Evolutionary conservation across 1,284 basidiomycete species (phyloP).

Genomic region (Boletellus dicymbophilus): DNA sequence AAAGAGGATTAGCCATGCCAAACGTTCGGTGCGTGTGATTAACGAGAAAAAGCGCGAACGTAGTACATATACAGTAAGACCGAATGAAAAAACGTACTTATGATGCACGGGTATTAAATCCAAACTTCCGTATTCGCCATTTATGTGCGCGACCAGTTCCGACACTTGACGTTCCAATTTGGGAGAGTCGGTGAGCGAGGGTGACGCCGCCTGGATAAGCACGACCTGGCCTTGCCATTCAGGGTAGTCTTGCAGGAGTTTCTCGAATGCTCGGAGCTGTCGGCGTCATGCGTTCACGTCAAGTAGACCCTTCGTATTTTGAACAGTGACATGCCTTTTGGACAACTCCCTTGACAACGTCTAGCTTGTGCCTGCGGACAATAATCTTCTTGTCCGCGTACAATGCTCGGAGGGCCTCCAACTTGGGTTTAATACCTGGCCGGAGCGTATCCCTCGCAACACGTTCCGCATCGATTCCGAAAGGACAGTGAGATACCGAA

Average conservation of each 20-base stretch:
- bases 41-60: no score
- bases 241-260: conserved; percentile 91
- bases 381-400: conserved; percentile 99
- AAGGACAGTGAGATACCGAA: conserved; percentile 89
- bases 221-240: conserved; percentile 93
- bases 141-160: conserved; percentile 96
- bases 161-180: conserved; percentile 94
- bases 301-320: background rate
- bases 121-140: conserved; percentile 92
- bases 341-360: conserved; percentile 96
- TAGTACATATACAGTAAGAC: background rate
- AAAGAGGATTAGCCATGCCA: background rate
- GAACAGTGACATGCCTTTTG: conserved; percentile 69
- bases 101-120: conserved; percentile 99
- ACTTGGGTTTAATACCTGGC: conserved; percentile 87
- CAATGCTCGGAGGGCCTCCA: conserved; percentile 80
- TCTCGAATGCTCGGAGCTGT: conserved; percentile 94
- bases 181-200: conserved; percentile 91
- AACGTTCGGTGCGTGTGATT: background rate
- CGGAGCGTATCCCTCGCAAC: conserved; percentile 84
- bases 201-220: conserved; percentile 91
- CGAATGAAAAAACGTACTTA: conserved; percentile 61
- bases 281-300: no score
- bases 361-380: conserved; percentile 97
- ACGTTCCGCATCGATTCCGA: conserved; percentile 95